A percentile compares a stretch with the other conserved stretches of the same genome.
These are phyloP conservation scores for Quercus robur DNA, from an alignment of 306 rosid species.

Conservation along the genomic window DNA sequence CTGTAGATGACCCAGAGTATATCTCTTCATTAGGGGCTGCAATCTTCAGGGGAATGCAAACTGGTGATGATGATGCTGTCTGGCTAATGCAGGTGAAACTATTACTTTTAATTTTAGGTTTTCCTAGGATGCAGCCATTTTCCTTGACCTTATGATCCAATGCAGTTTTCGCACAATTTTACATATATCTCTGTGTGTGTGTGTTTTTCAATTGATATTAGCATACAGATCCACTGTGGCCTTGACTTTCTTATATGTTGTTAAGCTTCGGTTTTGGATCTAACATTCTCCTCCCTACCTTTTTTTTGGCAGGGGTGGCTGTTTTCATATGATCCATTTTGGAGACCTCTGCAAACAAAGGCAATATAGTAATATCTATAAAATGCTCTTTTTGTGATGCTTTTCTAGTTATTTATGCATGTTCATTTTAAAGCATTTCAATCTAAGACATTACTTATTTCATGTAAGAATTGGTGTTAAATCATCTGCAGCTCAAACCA, in stretches of 20 bases:
- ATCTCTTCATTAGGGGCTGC: constrained; percentile 83
- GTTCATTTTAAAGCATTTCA: neutral
- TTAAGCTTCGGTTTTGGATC: neutral
- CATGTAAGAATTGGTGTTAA: neutral
- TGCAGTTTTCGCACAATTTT: neutral
- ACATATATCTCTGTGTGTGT: too few relatives aligned
- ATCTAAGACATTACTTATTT: neutral
- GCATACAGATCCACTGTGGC: neutral
- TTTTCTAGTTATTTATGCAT: constrained; percentile 5
- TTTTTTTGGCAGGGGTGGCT: constrained; percentile 66
- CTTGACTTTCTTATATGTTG: neutral
- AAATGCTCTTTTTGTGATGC: neutral
- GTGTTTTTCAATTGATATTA: neutral
- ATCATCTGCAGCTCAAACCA: neutral
- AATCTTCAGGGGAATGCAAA: constrained; percentile 76
- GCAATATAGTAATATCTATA: constrained; percentile 44
- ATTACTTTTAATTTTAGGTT: neutral
- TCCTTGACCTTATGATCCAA: neutral
- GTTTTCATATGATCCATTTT: constrained; percentile 86
- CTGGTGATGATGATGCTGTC: constrained; percentile 72
- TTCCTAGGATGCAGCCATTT: neutral
- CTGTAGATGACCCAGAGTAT: constrained; percentile 73
- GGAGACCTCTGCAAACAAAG: constrained; percentile 99
- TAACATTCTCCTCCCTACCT: constrained; percentile 8
- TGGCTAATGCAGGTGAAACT: constrained; percentile 91